A percentile compares a stretch with the other conserved stretches of the same genome.
These are phyloP conservation scores for Moesziomyces globuligerus DNA, from an alignment of 1,284 basidiomycete species.

Conservation along the genomic window DNA sequence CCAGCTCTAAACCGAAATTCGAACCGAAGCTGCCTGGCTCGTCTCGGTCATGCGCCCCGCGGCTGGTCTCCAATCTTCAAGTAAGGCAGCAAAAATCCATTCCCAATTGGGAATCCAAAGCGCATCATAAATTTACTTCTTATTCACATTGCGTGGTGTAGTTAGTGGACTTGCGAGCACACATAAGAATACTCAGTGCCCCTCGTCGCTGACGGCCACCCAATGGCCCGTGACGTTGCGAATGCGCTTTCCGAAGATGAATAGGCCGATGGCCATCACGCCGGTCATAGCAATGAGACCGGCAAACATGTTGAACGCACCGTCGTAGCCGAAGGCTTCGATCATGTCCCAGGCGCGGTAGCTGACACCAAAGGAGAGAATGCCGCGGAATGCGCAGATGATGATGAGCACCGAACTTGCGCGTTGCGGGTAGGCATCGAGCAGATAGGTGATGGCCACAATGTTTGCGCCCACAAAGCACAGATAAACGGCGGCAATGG, in stretches of 20 bases:
- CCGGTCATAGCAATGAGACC: constrained; percentile 12
- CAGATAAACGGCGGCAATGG: constrained; percentile 7
- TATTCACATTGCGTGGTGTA: neutral
- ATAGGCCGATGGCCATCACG: constrained; percentile 4
- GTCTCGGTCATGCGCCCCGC: neutral
- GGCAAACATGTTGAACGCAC: constrained; percentile 20
- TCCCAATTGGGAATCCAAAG: neutral
- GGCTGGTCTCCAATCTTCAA: neutral
- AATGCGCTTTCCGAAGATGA: constrained; percentile 10
- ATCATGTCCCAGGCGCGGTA: constrained; percentile 20
- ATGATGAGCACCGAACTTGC: constrained; percentile 20
- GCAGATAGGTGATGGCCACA: constrained; percentile 17
- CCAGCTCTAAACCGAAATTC: neutral
- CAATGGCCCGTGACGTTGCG: constrained; percentile 4
- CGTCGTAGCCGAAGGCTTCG: constrained; percentile 12
- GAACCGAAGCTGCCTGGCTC: neutral
- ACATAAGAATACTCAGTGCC: neutral
- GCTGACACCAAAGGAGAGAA: constrained; percentile 16
- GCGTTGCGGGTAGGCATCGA: constrained; percentile 13
- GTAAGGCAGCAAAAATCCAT: neutral
- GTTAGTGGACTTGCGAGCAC: neutral
- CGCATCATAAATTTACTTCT: too few relatives aligned
- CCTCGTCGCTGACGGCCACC: constrained; percentile 3
- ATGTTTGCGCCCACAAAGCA: constrained; percentile 15
- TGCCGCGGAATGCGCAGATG: constrained; percentile 16